Percentiles rank a stretch among this genome's conserved stretches.
Evolutionary conservation across 1,284 basidiomycete genomes (phyloP).

Genomic region (Marasmius fiardii): DNA sequence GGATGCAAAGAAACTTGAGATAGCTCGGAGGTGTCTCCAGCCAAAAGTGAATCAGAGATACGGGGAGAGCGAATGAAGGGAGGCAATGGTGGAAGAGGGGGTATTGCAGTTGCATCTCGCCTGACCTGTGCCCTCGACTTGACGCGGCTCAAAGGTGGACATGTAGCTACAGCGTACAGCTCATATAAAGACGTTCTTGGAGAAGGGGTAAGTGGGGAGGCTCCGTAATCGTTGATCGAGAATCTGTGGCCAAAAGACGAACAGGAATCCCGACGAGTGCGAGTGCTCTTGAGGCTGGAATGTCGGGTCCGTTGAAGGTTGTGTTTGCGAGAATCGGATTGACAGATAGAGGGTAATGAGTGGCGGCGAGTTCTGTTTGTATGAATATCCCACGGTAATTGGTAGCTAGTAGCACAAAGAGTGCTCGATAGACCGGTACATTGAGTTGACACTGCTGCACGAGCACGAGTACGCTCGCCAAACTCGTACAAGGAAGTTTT

Average conservation of each 20-base stretch:
- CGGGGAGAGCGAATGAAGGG: slow-evolving; percentile 10
- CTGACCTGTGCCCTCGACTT: background rate
- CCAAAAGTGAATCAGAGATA: slow-evolving; percentile 5
- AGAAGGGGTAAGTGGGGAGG: slow-evolving; percentile 13
- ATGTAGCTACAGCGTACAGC: background rate
- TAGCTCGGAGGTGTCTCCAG: background rate
- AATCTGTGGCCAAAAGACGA: slow-evolving; percentile 19
- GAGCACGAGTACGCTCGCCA: slow-evolving; percentile 6
- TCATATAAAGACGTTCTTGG: slow-evolving; percentile 9
- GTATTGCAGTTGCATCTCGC: slow-evolving; percentile 1
- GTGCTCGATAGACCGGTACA: slow-evolving; percentile 15
- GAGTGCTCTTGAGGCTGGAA: slow-evolving; percentile 23
- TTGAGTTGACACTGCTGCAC: slow-evolving; percentile 2
- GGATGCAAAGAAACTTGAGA: too few relatives aligned
- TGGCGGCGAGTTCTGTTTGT: slow-evolving; percentile 22
- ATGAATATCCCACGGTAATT: slow-evolving; percentile 8
- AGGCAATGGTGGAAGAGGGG: slow-evolving; percentile 20
- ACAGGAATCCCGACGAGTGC: slow-evolving; percentile 18
- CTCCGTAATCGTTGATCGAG: slow-evolving; percentile 12
- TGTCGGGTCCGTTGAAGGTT: slow-evolving; percentile 17
- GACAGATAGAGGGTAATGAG: slow-evolving; percentile 26
- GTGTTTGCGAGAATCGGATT: slow-evolving; percentile 7
- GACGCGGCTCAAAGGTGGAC: background rate
- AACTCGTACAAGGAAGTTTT: slow-evolving; percentile 13
- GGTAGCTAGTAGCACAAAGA: slow-evolving; percentile 5